Evolutionary conservation across 2,329 filamentous ascomycete genomes (phyloP).

Genomic region (Tolypocladium tropicale): DNA sequence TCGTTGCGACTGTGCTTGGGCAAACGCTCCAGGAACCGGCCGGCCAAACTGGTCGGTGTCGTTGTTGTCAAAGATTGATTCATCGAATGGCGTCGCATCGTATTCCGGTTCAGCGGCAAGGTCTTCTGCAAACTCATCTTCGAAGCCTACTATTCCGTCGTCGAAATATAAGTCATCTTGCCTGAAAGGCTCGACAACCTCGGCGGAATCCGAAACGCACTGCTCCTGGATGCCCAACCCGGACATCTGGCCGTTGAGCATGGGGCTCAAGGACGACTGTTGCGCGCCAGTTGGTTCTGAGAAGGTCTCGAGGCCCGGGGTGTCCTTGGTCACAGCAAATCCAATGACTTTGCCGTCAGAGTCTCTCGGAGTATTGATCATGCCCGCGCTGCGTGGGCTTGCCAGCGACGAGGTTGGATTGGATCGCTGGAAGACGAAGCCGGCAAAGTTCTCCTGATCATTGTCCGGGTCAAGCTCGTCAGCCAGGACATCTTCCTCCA

Average conservation of each 20-base stretch:
- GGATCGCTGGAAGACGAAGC: slow-evolving; percentile 47
- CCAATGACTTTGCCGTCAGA: slow-evolving; percentile 44
- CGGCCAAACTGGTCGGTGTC: slow-evolving; percentile 54
- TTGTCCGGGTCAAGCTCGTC: slow-evolving; percentile 36
- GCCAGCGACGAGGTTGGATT: slow-evolving; percentile 38
- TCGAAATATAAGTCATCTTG: slow-evolving; percentile 64
- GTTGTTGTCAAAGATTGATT: slow-evolving; percentile 62
- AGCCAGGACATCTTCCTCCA: slow-evolving; percentile 13
- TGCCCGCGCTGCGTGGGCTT: slow-evolving; percentile 37
- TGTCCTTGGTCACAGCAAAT: slow-evolving; percentile 42
- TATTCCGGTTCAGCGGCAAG: slow-evolving; percentile 29
- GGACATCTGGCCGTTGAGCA: slow-evolving; percentile 12
- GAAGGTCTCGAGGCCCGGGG: slow-evolving; percentile 13
- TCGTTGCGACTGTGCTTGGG: slow-evolving; percentile 37
- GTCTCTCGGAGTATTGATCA: slow-evolving; percentile 45
- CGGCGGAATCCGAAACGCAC: slow-evolving; percentile 8
- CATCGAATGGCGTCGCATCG: slow-evolving; percentile 53
- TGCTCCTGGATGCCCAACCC: slow-evolving; percentile 35
- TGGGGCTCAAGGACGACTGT: neutral
- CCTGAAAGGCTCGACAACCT: slow-evolving; percentile 3
- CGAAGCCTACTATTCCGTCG: slow-evolving; percentile 45
- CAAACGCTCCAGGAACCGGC: slow-evolving; percentile 48
- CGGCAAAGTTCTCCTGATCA: slow-evolving; percentile 51
- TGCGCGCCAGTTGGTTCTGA: slow-evolving; percentile 3
- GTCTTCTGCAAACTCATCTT: slow-evolving; percentile 35